Conservation (phyloP, 345 rosid genomes). For the Luvunga scandens region DNA sequence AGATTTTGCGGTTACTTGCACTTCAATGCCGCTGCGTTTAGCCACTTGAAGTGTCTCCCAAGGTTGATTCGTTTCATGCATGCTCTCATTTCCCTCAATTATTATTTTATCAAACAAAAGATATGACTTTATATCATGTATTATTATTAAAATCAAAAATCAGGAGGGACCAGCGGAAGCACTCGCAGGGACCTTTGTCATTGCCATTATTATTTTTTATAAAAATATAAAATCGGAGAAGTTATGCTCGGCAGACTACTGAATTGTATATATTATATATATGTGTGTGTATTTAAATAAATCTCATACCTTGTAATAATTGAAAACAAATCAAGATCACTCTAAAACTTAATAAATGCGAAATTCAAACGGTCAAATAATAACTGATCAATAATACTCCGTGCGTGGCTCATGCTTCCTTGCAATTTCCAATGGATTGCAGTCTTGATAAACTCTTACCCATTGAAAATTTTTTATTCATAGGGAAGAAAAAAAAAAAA, state of each 20-base stretch:
- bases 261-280: not conserved
- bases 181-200: too few relatives aligned
- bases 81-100: too few relatives aligned
- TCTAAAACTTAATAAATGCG: fast-evolving
- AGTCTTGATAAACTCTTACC: not conserved
- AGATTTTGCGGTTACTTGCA: not conserved
- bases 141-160: too few relatives aligned
- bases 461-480: not conserved
- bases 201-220: not conserved
- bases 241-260: too few relatives aligned
- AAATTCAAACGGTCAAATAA: not conserved
- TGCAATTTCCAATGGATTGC: not conserved
- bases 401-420: not conserved
- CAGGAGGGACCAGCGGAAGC: too few relatives aligned
- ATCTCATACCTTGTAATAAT: not conserved
- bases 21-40: not conserved
- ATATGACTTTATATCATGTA: too few relatives aligned
- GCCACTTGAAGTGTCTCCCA: not conserved
- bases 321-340: not conserved
- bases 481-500: too few relatives aligned
- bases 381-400: too few relatives aligned
- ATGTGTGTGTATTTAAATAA: not conserved
- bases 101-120: too few relatives aligned
- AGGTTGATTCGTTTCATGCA: too few relatives aligned
- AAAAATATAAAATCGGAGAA: too few relatives aligned